These are phyloP conservation scores for Boletus eberwhitei DNA, from an alignment of 768 basidiomycete genomes.

Conservation along the genomic window DNA sequence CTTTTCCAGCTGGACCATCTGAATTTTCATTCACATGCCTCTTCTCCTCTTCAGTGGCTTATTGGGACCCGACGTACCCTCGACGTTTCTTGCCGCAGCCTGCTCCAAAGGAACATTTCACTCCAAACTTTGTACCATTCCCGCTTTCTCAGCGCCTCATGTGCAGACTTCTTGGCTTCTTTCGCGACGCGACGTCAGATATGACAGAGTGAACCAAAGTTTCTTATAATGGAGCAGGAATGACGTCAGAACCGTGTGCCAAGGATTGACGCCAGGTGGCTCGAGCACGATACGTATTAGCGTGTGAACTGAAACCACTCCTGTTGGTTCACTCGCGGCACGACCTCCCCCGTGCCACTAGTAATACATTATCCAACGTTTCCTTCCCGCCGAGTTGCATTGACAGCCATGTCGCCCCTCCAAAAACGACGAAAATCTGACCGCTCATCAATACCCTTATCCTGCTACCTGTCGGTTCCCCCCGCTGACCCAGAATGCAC, in stretches of 20 bases:
- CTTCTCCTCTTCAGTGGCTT: background rate
- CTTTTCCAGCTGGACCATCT: too few species aligned
- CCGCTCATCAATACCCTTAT: background rate
- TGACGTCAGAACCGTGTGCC: too few species aligned
- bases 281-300: too few species aligned
- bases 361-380: background rate
- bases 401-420: background rate
- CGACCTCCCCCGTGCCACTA: background rate
- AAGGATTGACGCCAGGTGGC: background rate
- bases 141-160: background rate
- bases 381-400: background rate
- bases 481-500: background rate
- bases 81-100: too few species aligned
- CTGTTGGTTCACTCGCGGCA: background rate
- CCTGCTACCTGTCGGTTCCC: background rate
- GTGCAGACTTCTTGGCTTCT: background rate
- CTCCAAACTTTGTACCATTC: too few species aligned
- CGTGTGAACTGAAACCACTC: background rate
- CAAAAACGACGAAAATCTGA: background rate
- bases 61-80: background rate
- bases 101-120: too few species aligned
- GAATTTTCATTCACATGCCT: background rate
- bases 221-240: too few species aligned
- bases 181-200: too few species aligned
- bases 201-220: too few species aligned